Evolutionary conservation across 2,329 filamentous ascomycete genomes (phyloP).

Genomic region (Tolypocladium guangdongense): DNA sequence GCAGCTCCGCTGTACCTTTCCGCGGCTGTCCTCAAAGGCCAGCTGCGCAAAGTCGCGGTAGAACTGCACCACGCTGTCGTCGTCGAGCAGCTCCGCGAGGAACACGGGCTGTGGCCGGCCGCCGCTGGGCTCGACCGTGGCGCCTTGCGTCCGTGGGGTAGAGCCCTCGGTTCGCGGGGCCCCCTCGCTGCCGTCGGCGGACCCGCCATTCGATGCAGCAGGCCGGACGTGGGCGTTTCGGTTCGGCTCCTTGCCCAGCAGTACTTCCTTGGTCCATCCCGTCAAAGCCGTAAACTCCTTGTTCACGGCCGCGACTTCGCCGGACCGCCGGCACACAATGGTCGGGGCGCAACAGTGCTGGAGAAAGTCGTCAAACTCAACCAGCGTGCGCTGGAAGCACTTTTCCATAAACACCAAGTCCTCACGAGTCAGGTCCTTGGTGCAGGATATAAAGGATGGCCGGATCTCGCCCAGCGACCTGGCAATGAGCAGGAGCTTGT

Average conservation of each 20-base stretch:
- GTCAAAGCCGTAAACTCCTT: constrained; percentile 96
- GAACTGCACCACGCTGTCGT: constrained; percentile 86
- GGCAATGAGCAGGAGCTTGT: constrained; percentile 72
- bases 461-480: constrained; percentile 82
- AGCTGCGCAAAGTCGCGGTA: constrained; percentile 92
- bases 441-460: constrained; percentile 86
- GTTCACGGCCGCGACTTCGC: constrained; percentile 88
- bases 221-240: constrained; percentile 68
- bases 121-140: constrained; percentile 30
- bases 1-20: constrained; percentile 72
- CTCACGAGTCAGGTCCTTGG: constrained; percentile 74
- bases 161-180: constrained; percentile 27
- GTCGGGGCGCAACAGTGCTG: constrained; percentile 81
- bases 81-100: constrained; percentile 83
- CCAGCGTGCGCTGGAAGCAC: constrained; percentile 84
- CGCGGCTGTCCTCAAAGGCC: constrained; percentile 83
- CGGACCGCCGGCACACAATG: constrained; percentile 81
- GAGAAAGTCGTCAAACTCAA: constrained; percentile 90
- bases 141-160: constrained; percentile 39
- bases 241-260: constrained; percentile 80
- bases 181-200: constrained; percentile 22
- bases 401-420: constrained; percentile 98
- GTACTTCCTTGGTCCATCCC: constrained; percentile 82
- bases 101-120: constrained; percentile 68
- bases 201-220: constrained; percentile 8